Evolutionary conservation across 306 rosid species (phyloP), one percentile per base, ranked within the genome.

Genomic region (Quillaja saponaria): DNA sequence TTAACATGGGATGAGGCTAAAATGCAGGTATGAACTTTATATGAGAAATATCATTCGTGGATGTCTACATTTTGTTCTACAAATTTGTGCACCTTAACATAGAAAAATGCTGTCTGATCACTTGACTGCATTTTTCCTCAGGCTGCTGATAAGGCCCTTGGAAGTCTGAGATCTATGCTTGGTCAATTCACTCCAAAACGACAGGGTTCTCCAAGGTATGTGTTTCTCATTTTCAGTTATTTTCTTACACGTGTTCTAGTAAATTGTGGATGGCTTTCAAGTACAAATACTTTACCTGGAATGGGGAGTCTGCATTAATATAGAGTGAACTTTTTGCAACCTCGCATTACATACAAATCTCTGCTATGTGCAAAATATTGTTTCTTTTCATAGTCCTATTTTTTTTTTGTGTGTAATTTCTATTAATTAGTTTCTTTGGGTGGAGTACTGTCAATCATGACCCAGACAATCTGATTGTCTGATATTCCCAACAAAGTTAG

Each of bases 131-230:
- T 35, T 45, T 66, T 49, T 69, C 63, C 73, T 55, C 67, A 90
- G 92, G 97, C 97, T 68, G 92, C 97, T 2, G 97, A 90, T 59
- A 87, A 63, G 85, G 97, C 97, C 33, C 97, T 87, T 4, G 92
- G 83, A 73, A 90, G 76, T 83, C 78, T 90, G 62, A 79, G 85
- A 75, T 54, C 83, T 71, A 64, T 66, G 66, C 80, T 67, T 64
- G 87, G 84, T 66, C 95, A 73, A 77, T 52, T 58, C 57, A 47
- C 64, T 45, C 85, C 65, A 64, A 90, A 77, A 74, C 82, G 80
- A 18, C 95, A 76, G 67, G 81, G 79, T 78, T 90, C 97, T 73
- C 97, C 95, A 61, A 87, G 92, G 97, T 90, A 68, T 44, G 10
- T 61, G 49, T 40, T 55, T 49, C 41, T 44, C 45, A 19, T 49